phyloP scores from a whole-genome alignment of 371 early-diverging fungal genomes.

The Apophysomyces variabilis region DNA sequence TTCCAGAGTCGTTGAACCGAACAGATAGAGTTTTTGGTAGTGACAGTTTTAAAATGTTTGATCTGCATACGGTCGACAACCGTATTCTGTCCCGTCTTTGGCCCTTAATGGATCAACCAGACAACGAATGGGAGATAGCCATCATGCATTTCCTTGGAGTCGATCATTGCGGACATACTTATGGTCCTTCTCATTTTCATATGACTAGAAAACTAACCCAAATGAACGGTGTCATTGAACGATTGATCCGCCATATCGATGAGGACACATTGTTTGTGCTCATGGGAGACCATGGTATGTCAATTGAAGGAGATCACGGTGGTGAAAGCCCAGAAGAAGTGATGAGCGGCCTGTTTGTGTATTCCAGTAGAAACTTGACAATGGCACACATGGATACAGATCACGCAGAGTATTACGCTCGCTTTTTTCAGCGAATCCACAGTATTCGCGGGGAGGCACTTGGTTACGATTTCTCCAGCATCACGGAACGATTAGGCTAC shows the following conservation, averaged over 20 bases:
- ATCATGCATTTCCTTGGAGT: constrained; percentile 95
- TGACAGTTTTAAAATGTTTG: constrained; percentile 91
- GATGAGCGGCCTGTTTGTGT: constrained; percentile 83
- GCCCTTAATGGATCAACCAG: constrained; percentile 39
- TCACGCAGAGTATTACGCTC: constrained; percentile 15
- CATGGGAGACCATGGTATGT: constrained; percentile 99
- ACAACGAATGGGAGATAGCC: constrained; percentile 68
- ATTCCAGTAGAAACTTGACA: constrained; percentile 58
- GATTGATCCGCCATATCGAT: constrained; percentile 72
- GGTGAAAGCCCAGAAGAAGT: constrained; percentile 92
- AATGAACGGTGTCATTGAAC: constrained; percentile 80
- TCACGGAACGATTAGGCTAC: constrained; percentile 25
- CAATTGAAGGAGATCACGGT: constrained; percentile 98
- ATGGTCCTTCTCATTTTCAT: constrained; percentile 85
- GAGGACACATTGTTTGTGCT: constrained; percentile 89
- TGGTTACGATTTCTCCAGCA: constrained; percentile 27
- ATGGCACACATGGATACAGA: constrained; percentile 5
- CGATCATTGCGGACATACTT: constrained; percentile 96
- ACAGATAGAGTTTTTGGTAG: constrained; percentile 70
- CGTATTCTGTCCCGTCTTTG: constrained; percentile 74
- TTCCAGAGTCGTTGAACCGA: constrained; percentile 65
- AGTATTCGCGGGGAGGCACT: constrained; percentile 23
- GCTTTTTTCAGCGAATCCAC: constrained; percentile 31
- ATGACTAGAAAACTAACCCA: constrained; percentile 85
- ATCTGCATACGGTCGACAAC: constrained; percentile 93